Percentiles rank a stretch among this genome's conserved stretches.
phyloP scores from a whole-genome alignment of 192 early-diverging fungal species.

The Lobosporangium transversale region DNA sequence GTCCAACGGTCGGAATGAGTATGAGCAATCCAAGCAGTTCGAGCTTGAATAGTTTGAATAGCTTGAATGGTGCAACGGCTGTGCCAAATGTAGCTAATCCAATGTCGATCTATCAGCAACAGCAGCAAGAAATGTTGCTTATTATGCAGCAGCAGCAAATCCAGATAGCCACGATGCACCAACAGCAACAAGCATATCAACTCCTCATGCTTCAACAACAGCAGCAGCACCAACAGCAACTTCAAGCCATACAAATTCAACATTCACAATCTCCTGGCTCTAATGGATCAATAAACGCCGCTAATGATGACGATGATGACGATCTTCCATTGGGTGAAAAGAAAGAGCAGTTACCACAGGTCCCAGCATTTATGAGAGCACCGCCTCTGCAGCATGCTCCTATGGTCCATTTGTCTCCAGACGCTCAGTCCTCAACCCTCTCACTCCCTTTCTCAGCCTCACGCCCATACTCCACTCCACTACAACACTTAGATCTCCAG shows the following conservation, averaged over 20 bases:
- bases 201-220: slow-evolving; percentile 35
- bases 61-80: too few relatives aligned
- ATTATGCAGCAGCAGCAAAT: slow-evolving; percentile 52
- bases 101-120: slow-evolving; percentile 48
- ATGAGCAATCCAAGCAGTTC: slow-evolving; percentile 15
- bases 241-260: slow-evolving; percentile 21
- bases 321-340: slow-evolving; percentile 36
- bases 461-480: slow-evolving; percentile 2
- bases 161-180: slow-evolving; percentile 51
- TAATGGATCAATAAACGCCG: slow-evolving; percentile 6
- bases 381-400: not conserved
- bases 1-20: not conserved
- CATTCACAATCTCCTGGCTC: slow-evolving; percentile 13
- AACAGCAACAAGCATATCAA: slow-evolving; percentile 48
- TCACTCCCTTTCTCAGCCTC: not conserved
- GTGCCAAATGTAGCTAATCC: slow-evolving; percentile 14
- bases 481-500: not conserved
- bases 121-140: slow-evolving; percentile 48
- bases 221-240: slow-evolving; percentile 43
- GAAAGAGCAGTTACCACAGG: slow-evolving; percentile 19
- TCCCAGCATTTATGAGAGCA: not conserved
- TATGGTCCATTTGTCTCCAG: slow-evolving; percentile 13
- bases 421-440: slow-evolving; percentile 6
- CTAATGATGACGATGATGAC: slow-evolving; percentile 24
- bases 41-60: slow-evolving; percentile 2